A percentile compares a stretch with the other conserved stretches of the same genome.
phyloP scores from a whole-genome alignment of 2,329 filamentous ascomycete genomes.

The Thielaviopsis euricoi region DNA sequence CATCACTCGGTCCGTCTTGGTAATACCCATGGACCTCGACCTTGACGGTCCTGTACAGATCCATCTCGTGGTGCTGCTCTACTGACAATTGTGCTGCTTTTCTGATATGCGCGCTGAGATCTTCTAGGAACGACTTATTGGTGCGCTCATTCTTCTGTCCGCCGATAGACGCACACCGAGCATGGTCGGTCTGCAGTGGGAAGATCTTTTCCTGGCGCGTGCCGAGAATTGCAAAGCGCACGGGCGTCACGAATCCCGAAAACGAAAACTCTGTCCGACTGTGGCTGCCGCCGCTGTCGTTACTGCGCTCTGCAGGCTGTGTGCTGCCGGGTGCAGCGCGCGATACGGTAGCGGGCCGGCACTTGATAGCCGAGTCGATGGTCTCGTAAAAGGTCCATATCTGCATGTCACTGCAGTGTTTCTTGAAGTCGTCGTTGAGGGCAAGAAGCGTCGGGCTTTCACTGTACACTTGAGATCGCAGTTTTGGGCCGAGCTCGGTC shows the following conservation, averaged over 20 bases:
- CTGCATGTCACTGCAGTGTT: constrained; percentile 38
- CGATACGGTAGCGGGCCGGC: neutral
- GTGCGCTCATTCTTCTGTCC: constrained; percentile 32
- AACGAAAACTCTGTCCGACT: constrained; percentile 32
- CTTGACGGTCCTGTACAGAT: constrained; percentile 34
- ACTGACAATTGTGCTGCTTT: constrained; percentile 19
- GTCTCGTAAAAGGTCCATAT: constrained; percentile 50
- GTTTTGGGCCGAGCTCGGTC: constrained; percentile 29
- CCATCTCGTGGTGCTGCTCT: constrained; percentile 26
- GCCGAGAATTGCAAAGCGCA: constrained; percentile 35
- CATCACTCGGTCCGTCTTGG: constrained; percentile 29
- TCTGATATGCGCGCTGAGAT: constrained; percentile 19
- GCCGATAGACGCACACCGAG: constrained; percentile 37
- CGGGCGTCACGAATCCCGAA: constrained; percentile 40
- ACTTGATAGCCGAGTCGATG: constrained; percentile 24
- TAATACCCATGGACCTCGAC: constrained; percentile 44
- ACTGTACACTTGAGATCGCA: constrained; percentile 34
- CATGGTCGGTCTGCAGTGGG: constrained; percentile 37
- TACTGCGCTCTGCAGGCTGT: neutral
- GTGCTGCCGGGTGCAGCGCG: too few relatives aligned
- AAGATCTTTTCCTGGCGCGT: constrained; percentile 35
- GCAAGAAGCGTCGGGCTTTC: constrained; percentile 31
- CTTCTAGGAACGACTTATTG: constrained; percentile 24
- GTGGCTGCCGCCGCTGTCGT: too few relatives aligned
- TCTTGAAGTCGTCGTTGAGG: constrained; percentile 37